These are phyloP conservation scores for Rhizoclosmatium sp. DNA, from an alignment of 192 early-diverging fungal species.

Conservation along the genomic window DNA sequence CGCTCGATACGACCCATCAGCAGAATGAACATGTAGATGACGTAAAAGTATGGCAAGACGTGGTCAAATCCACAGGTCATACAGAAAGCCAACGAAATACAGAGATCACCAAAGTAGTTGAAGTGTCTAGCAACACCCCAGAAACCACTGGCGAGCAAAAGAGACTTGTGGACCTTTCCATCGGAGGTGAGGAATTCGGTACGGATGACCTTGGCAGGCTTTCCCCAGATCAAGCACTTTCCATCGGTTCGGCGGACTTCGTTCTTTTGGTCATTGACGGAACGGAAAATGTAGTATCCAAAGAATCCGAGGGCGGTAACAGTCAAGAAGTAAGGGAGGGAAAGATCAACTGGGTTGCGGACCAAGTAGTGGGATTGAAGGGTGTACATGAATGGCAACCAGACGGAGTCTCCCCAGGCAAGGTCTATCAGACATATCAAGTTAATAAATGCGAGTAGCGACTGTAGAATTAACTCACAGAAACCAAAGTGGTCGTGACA, in stretches of 20 bases:
- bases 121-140: slow-evolving; percentile 87
- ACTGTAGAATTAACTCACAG: slow-evolving; percentile 47
- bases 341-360: slow-evolving; percentile 75
- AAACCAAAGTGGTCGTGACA: slow-evolving; percentile 88
- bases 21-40: slow-evolving; percentile 81
- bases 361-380: slow-evolving; percentile 82
- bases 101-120: slow-evolving; percentile 82
- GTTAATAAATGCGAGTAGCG: background rate
- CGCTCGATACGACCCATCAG: slow-evolving; percentile 72
- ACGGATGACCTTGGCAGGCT: slow-evolving; percentile 74
- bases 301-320: slow-evolving; percentile 62
- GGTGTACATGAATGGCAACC: slow-evolving; percentile 85
- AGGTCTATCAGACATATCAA: slow-evolving; percentile 53
- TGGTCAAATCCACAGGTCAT: slow-evolving; percentile 72
- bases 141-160: slow-evolving; percentile 77
- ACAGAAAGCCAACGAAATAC: slow-evolving; percentile 78
- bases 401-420: slow-evolving; percentile 82
- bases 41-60: slow-evolving; percentile 81
- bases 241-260: slow-evolving; percentile 73
- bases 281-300: slow-evolving; percentile 84
- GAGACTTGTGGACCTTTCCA: slow-evolving; percentile 70
- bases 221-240: slow-evolving; percentile 80
- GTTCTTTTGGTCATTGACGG: slow-evolving; percentile 84
- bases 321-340: slow-evolving; percentile 56
- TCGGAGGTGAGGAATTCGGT: slow-evolving; percentile 77